Percentiles rank a stretch among this genome's conserved stretches.
These are phyloP conservation scores for Yamadazyma ubonensis DNA, from an alignment of 805 yeast genomes.

Conservation along the genomic window DNA sequence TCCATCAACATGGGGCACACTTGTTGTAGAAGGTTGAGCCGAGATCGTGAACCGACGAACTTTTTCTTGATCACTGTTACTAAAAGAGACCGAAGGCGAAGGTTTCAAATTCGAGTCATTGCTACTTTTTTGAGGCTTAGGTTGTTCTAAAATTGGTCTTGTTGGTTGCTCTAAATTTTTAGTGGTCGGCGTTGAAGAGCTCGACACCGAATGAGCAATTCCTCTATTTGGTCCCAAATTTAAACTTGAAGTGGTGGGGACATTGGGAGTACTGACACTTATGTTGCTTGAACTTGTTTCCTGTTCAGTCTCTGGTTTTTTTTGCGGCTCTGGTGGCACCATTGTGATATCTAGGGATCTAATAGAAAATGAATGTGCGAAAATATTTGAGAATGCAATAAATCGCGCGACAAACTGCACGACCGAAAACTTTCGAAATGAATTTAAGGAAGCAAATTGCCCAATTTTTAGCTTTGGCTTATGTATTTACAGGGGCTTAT, in stretches of 20 bases:
- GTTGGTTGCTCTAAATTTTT: not conserved
- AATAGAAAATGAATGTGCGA: not conserved
- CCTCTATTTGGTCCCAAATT: too few relatives aligned
- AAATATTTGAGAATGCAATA: not conserved
- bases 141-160: slow-evolving; percentile 9
- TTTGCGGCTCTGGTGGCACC: not conserved
- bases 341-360: not conserved
- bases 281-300: too few relatives aligned
- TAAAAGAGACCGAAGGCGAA: slow-evolving; percentile 23
- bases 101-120: slow-evolving; percentile 9
- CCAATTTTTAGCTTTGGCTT: slow-evolving; percentile 70
- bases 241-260: too few relatives aligned
- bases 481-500: slow-evolving; percentile 84
- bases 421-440: slow-evolving; percentile 32
- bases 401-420: not conserved
- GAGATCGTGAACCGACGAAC: slow-evolving; percentile 42
- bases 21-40: slow-evolving; percentile 42
- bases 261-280: too few relatives aligned
- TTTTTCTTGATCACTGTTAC: slow-evolving; percentile 37
- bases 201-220: too few relatives aligned
- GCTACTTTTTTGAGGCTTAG: slow-evolving; percentile 6
- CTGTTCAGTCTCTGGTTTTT: too few relatives aligned
- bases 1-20: slow-evolving; percentile 17
- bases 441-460: slow-evolving; percentile 58
- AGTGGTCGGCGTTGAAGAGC: too few relatives aligned